A percentile compares a stretch with the other conserved stretches of the same genome.
Conservation (phyloP, 2,329 filamentous ascomycete species). For the Boeremia lycopersici region DNA sequence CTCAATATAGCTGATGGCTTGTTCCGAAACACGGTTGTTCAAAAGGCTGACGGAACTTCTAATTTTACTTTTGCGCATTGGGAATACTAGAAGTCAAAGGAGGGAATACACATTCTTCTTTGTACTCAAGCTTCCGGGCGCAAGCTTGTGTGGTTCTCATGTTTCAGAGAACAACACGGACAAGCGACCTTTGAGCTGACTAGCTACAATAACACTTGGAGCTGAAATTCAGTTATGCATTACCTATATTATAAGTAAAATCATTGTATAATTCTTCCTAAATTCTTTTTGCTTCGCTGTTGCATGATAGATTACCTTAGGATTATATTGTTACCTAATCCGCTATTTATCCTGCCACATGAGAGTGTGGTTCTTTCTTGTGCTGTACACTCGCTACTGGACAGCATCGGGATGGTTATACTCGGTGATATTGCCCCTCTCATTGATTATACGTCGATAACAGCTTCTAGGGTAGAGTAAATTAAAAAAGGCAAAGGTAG, state of each 20-base stretch:
- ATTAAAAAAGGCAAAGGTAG: constrained; percentile 48
- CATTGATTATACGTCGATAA: constrained; percentile 46
- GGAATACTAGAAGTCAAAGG: neutral
- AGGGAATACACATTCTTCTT: neutral
- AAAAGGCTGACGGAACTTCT: neutral
- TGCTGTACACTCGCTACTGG: constrained; percentile 45
- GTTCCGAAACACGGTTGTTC: constrained; percentile 7
- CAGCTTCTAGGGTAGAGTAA: constrained; percentile 42
- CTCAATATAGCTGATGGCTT: constrained; percentile 6
- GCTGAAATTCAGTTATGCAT: neutral
- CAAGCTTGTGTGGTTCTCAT: constrained; percentile 25
- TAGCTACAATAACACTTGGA: neutral
- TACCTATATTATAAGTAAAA: neutral
- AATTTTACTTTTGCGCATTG: neutral
- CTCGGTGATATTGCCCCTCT: constrained; percentile 40
- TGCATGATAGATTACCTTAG: no score
- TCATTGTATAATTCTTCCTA: no score
- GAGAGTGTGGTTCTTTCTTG: constrained; percentile 37
- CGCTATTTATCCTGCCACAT: no score
- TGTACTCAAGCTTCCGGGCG: neutral
- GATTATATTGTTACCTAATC: no score
- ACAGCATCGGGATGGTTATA: constrained; percentile 46
- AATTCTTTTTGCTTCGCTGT: no score
- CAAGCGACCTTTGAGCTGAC: no score
- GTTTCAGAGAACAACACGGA: no score